Base-by-base conservation (phyloP, 306 rosid genomes). In the Acacia melanoxylon region DNA sequence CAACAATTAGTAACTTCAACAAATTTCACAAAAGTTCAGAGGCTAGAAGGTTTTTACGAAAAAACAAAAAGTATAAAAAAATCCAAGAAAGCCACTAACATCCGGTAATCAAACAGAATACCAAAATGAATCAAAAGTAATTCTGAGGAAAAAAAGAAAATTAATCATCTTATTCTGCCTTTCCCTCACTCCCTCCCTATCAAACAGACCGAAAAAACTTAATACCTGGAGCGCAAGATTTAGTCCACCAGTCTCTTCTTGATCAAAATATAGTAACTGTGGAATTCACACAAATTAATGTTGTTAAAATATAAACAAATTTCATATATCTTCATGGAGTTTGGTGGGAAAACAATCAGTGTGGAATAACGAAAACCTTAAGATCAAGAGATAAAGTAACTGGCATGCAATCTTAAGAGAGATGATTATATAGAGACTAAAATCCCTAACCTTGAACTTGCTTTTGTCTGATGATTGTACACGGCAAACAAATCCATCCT, bases 401-500 rank as follows among this genome's bases (percentile, higher is more conserved):
- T 66, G 10, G 17, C 56, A 81, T 69, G 72, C 73, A 76, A 66
- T 52, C 51, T 77, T 24, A 67, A 69, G 24, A 61, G 76, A 76
- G 12, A 68, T 74, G 62, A 41, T 56, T 22, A 24, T 24, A 74
- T 0, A 25, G 25, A 59, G 73, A 89, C 29, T 70, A 27, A 77
- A 69, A 54, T 67, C 54, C 54, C 75, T 80, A 83, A 96, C 99
- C 99, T 96, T 96, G 83, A 96, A 93, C 88, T 96, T 96, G 97
- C 99, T 96, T 91, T 91, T 93, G 85, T 92, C 99, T 11, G 94
- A 85, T 58, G 99, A 91, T n/a, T 89, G 94, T 17, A 96, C 99
- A 85, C 90, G 97, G 84, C 99, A 96, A 75, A 96, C 97, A 83
- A 96, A 88, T 77, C 99, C 99, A 87, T 91, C 94, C 41, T 71